Base-by-base conservation (phyloP, 2,329 filamentous ascomycete genomes). In the Microcyclosporella mali region DNA sequence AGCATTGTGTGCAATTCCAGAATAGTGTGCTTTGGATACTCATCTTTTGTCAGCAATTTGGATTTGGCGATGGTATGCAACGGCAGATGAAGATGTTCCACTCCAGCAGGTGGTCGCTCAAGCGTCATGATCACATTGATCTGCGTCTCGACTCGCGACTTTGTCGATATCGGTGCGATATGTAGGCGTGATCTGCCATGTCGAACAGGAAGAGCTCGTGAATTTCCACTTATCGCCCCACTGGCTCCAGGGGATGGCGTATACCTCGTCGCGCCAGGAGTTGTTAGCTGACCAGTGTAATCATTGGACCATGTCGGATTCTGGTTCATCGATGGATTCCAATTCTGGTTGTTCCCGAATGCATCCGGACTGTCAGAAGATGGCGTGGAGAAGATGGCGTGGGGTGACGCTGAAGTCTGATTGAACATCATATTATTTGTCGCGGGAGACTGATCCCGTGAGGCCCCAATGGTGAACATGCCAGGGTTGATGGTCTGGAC, bases 91-190 rank as follows among this genome's bases (percentile, higher is more conserved):
- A 97, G 70, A 61, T 84, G 87, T 51, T 83, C 85, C 44, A 89
- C 79, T 9, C 84, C 84, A 1, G 74, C 69, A 1, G 89, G 88
- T 35, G 94, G 70, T 15, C 85, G 81, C 44, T 81, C 82, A 30
- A 97, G 67, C 0, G 82, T 84, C 65, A 97, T 75, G 57, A 83
- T 83, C 54, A 95, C 87, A 7, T 85, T 86, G 55, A 97, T 95
- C 62, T 97, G 92, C 0, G 92, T 97, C 69, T 98, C 92, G 14
- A 97, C 92, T 16, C 92, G 82, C 12, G 89, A 95, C 66, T 95
- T 97, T 43, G 63, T 55, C 7, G 60, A 58, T 19, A 65, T 64
- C 7, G 62, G 62, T 18, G 60, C 61, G 37, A 65, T 64, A 42
- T 65, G 58, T 25, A 66, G 43, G 17, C 56, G 51, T 19, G 60